phyloP scores from a whole-genome alignment of 2,329 filamentous ascomycete genomes.

The Hyphodiscus sp. region DNA sequence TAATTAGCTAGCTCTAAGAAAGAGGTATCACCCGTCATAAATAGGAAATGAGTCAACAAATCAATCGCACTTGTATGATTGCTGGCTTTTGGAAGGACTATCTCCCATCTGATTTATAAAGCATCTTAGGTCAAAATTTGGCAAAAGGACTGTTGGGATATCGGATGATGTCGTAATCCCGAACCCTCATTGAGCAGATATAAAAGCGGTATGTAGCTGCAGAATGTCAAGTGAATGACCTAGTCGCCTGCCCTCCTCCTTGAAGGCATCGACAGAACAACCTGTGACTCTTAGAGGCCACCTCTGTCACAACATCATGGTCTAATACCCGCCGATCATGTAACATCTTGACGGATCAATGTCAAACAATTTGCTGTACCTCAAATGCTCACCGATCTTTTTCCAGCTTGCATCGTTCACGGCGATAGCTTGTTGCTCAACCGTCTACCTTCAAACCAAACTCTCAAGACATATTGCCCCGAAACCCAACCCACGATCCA shows the following conservation, averaged over 20 bases:
- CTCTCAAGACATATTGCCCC: not conserved
- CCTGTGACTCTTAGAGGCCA: not conserved
- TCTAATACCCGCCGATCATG: conserved; percentile 5
- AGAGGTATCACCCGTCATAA: too few species aligned
- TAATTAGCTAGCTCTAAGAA: too few species aligned
- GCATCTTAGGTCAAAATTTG: too few species aligned
- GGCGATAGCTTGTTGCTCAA: conserved; percentile 12
- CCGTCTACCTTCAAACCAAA: not conserved
- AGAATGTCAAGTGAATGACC: not conserved
- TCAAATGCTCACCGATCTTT: conserved; percentile 17
- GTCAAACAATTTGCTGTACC: not conserved
- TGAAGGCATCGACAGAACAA: not conserved
- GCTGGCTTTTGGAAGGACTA: too few species aligned
- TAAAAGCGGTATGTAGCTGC: not conserved
- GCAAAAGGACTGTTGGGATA: too few species aligned
- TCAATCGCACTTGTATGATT: too few species aligned
- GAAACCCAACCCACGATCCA: not conserved
- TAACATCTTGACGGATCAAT: conserved; percentile 1
- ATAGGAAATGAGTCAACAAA: too few species aligned
- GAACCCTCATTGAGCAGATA: not conserved
- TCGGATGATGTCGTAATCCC: too few species aligned
- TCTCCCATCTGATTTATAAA: too few species aligned
- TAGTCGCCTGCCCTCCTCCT: not conserved
- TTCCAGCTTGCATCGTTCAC: conserved; percentile 9
- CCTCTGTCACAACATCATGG: not conserved